Evolutionary conservation across 768 basidiomycete species (phyloP), one percentile per base, ranked within the genome.

Genomic region (Russula emetica): DNA sequence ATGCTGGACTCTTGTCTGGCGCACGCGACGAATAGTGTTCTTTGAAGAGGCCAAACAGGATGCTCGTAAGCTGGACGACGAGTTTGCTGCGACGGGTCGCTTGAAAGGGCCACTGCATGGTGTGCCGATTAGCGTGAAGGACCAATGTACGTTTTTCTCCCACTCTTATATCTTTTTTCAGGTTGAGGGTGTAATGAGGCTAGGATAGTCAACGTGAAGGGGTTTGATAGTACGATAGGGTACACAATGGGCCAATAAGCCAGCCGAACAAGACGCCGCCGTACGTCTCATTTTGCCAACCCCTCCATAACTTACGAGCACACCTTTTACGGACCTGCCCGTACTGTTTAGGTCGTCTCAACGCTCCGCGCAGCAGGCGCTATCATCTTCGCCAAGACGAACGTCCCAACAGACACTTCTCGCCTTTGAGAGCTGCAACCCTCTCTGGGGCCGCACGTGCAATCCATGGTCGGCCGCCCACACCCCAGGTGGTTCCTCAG

Each of bases 321-420:
- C 18, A 60, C 55, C 22, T 24, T 26, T 10, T 18, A 22, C 49
- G 20, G 18, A 9, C 32, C 5, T 2, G n/a, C 26, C 11, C n/a
- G 9, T 20, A 40, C 8, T 20, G 5, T 22, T n/a, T 68, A 90
- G 88, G 69, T 87, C 34, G 83, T 87, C 18, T 58, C 76, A 22
- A 80, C 77, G 63, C 78, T 88, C 55, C 79, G 82, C 53, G 76
- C 76, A 5, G 86, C 86, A 20, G 96, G 95, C 9, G 92, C 92
- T 30, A 82, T 97, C 63, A 76, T 91, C 53, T 88, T 94, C 67
- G 88, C 85, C 61, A 93, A 89, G 73, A 98, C 95, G 18, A 98
- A 98, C 71, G 87, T 98, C 58, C 94, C 96, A n/a, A 2, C 94
- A 98, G 73, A 87, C 88, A 0, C 83, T 93, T 82, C 81, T 93